Evolutionary conservation across 1,284 basidiomycete genomes (phyloP), one percentile per base, ranked within the genome.

Genomic region (Rhodotorula sp.): DNA sequence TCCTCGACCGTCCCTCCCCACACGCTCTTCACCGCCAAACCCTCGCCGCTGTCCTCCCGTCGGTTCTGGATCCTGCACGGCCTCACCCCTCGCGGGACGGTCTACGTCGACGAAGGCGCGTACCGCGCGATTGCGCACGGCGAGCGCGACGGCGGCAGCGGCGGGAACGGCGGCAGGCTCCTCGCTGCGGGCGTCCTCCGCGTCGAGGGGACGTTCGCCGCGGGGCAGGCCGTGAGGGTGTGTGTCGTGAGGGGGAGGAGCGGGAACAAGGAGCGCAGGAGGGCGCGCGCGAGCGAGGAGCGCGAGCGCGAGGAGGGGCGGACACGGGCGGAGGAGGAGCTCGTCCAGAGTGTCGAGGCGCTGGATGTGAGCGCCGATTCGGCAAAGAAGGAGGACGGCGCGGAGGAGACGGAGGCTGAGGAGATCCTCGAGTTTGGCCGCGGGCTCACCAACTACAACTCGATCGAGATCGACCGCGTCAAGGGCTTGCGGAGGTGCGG

Each of bases 51-150:
- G 76, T 88, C 91, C 44, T 94, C 97, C 46, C 86, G 97, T 54
- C 97, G 98, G 78, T 90, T 92, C 76, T 98, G 95, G 93, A 95
- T 96, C 37, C 87, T 90, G 25, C 94, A 99, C 82, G 97, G 95
- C 0, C 85, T 99, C 36, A 88, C 88, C 72, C 91, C 95, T 0
- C 88, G 94, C 0, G 96, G 97, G 0, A 89, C 87, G 48, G 87
- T 99, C 50, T 85, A 97, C 80, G 89, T 97, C 73, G 95, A 97
- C 81, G 83, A 88, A 41, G 96, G 97, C 1, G 96, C 96, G 0
- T 90, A 94, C 79, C 85, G 87, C 44, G 92, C 97, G 27, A 87
- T 98, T 57, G 89, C 90, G 2, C 87, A 89, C 32, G 70, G 72
- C 32, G 72, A 76, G 29, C 57, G 73, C 13, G 70, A 72, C 41